These are phyloP conservation scores for Aspergillus kassunensis DNA, from an alignment of 495 filamentous ascomycete genomes.

Conservation along the genomic window DNA sequence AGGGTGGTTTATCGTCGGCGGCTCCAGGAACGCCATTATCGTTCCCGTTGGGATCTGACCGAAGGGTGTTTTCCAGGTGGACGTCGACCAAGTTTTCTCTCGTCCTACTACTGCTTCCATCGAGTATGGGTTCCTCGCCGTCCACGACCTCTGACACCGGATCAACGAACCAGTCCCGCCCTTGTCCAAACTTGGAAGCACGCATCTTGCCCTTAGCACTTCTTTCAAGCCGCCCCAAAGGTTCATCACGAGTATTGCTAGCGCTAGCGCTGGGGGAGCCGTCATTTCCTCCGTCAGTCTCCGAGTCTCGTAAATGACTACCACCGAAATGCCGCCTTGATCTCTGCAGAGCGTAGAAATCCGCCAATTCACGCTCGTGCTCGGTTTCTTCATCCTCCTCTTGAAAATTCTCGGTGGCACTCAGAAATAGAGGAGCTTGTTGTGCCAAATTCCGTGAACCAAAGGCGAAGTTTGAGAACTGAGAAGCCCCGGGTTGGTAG, in stretches of 20 bases:
- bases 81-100: constrained; percentile 82
- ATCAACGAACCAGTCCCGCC: constrained; percentile 24
- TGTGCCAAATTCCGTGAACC: constrained; percentile 65
- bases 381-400: constrained; percentile 91
- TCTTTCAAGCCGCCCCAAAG: constrained; percentile 33
- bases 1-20: constrained; percentile 67
- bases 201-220: constrained; percentile 54
- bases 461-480: constrained; percentile 72
- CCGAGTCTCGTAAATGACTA: constrained; percentile 73
- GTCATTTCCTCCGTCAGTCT: constrained; percentile 70
- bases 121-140: constrained; percentile 29
- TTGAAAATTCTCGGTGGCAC: constrained; percentile 72
- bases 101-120: constrained; percentile 50
- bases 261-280: constrained; percentile 56
- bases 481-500: constrained; percentile 64
- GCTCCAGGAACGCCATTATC: constrained; percentile 56
- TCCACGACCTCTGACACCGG: constrained; percentile 31
- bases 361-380: constrained; percentile 85
- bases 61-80: constrained; percentile 67
- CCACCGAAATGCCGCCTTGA: constrained; percentile 85
- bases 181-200: constrained; percentile 34
- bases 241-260: constrained; percentile 33
- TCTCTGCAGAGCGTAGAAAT: constrained; percentile 84
- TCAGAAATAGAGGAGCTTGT: constrained; percentile 89
- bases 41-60: constrained; percentile 39